Evolutionary conservation across 495 filamentous ascomycete genomes (phyloP), one percentile per base, ranked within the genome.

Genomic region (Penicillium goetzii): DNA sequence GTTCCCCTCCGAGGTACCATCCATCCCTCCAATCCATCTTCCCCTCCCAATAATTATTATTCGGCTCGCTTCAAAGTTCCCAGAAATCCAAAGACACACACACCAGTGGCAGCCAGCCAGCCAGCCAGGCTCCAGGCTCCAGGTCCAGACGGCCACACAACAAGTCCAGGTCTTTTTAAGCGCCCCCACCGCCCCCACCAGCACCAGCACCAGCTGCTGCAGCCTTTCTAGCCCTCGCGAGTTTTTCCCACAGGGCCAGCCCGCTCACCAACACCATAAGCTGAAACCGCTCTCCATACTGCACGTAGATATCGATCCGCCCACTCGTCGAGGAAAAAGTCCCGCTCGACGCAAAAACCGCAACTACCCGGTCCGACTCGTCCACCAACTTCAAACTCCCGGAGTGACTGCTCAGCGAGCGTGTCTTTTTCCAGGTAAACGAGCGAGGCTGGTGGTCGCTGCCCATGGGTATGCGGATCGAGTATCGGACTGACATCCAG

Each of bases 401-500:
- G 10, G 62, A 64, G 21, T 63, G 67, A 8, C 58, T 56, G 4
- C 69, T 73, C 15, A 74, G 66, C n/a, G 60, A 55, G 30, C 69
- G 70, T 10, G 75, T 80, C 32, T 62, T 41, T 56, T 76, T 75
- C 78, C 78, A 80, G 17, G 72, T 55, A 40, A 77, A 78, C 7
- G 61, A 62, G 23, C 62, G 57, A 2, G 28, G 38, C 10, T 36
- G 36, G 4, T 26, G 38, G 6, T 61, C 62, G 25, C 50, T 26
- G 2, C 54, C 61, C 0, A 73, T 3, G 5, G 60, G 56, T 50
- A 74, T 68, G 21, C 71, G 64, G 66, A 74, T 74, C 23, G 65
- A 64, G 38, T 77, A 76, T 49, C 62, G 68, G 21, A 34, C 60
- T 7, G 64, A 58, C 15, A 54, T 26, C 19, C 61, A 41, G n/a